Evolutionary conservation across 768 basidiomycete species (phyloP), one percentile per base, ranked within the genome.

Genomic region (Termitomyces sp.): DNA sequence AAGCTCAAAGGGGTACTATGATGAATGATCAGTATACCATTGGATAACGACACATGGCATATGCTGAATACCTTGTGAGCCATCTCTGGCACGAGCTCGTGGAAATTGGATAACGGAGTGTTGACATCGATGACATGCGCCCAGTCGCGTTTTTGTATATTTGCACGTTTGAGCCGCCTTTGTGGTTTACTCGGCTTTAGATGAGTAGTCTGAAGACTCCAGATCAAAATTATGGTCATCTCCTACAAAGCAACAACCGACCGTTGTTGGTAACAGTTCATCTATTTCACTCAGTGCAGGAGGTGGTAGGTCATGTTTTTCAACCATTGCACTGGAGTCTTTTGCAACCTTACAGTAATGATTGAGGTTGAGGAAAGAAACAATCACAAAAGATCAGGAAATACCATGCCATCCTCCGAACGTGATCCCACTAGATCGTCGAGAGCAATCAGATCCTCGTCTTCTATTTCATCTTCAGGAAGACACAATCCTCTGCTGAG

Each of bases 41-140:
- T 11, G 29, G 25, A 49, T 49, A 45, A 29, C 3, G 12, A 51
- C 12, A 34, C n/a, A 15, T 11, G 20, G 15, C 14, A 51, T 38
- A 40, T 43, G 31, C 32, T 20, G 20, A 54, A 42, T 57, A 92
- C 95, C 78, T 94, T 87, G 73, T 92, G 92, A 0, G 96, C 96
- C 94, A 96, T 95, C 59, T 95, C 91, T 0, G 96, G 96, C 8
- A 99, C 94, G 31, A 98, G 87, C 71, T 96, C 89, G 57, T 84
- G 84, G 71, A 96, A 96, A 70, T 98, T 96, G 14, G 79, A 77
- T 71, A 97, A 86, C 25, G 94, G 91, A 63, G 89, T 89, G 68
- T 94, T 94, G 62, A 98, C 86, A 68, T 98, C 92, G 34, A 98
- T 92, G 32, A 94, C 91, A 79, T 98, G 97, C 1, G 97, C 97